Evolutionary conservation across 2,329 filamentous ascomycete species (phyloP).

Genomic region (Colletotrichum cordylinicola): DNA sequence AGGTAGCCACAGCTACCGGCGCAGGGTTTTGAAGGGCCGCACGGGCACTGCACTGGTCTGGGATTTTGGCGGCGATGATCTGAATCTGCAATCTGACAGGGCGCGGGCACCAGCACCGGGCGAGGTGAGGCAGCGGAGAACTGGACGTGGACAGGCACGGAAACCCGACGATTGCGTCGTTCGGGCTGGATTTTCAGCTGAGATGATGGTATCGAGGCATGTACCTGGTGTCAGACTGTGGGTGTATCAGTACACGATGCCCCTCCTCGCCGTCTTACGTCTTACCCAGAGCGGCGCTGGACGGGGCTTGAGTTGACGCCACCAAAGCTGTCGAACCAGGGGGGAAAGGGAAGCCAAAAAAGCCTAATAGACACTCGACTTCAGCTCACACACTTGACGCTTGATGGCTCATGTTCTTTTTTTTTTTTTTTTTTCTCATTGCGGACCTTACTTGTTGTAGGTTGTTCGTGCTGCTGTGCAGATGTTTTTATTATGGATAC

Average conservation of each 20-base stretch:
- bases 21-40: neutral
- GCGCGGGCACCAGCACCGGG: neutral
- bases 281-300: neutral
- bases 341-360: neutral
- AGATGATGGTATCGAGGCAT: neutral
- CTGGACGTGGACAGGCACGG: neutral
- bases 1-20: neutral
- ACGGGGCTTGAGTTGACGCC: neutral
- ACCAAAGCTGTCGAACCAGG: neutral
- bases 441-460: neutral
- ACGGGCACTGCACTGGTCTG: neutral
- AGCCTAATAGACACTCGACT: neutral
- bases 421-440: neutral
- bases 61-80: neutral
- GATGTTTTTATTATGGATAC: neutral
- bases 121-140: neutral
- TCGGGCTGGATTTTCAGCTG: neutral
- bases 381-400: neutral
- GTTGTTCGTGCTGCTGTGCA: neutral
- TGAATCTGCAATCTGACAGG: neutral
- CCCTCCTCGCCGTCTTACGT: neutral
- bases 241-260: neutral
- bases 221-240: neutral
- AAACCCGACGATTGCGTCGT: neutral
- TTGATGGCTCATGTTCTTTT: neutral